Conservation (phyloP, 495 filamentous ascomycete species). For the Penicillium pulvis region DNA sequence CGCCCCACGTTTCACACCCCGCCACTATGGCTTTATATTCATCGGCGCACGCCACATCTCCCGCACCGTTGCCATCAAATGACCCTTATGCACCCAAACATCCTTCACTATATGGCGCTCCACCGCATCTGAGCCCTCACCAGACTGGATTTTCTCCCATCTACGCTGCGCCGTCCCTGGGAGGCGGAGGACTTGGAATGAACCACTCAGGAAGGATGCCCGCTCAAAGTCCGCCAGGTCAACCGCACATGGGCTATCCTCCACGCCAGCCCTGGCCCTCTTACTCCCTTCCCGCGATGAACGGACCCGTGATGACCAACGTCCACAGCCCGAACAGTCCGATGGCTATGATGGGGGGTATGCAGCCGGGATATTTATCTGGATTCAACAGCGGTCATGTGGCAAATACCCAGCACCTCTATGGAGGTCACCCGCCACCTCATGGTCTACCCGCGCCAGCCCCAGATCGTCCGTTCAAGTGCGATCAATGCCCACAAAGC, state of each 20-base stretch:
- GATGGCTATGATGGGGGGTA: constrained; percentile 66
- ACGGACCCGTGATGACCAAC: constrained; percentile 76
- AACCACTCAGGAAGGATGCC: constrained; percentile 57
- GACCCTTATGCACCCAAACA: constrained; percentile 63
- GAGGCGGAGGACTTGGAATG: constrained; percentile 61
- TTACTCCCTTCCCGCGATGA: constrained; percentile 61
- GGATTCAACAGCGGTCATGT: constrained; percentile 61
- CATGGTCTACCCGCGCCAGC: constrained; percentile 46
- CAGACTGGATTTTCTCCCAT: constrained; percentile 58
- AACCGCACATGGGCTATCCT: constrained; percentile 48
- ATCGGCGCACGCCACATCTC: constrained; percentile 58
- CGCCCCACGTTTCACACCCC: constrained; percentile 22
- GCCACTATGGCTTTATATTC: constrained; percentile 31
- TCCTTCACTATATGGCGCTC: constrained; percentile 54
- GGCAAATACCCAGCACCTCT: constrained; percentile 58
- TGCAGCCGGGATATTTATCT: constrained; percentile 51
- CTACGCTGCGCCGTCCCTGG: constrained; percentile 56
- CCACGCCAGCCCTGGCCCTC: constrained; percentile 55
- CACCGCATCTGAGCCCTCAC: constrained; percentile 66
- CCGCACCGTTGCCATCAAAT: constrained; percentile 60
- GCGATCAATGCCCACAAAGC: constrained; percentile 85
- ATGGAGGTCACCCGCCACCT: constrained; percentile 49
- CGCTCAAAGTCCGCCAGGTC: constrained; percentile 51
- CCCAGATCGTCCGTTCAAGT: constrained; percentile 91
- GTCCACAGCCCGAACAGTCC: constrained; percentile 70